Evolutionary conservation across 2,329 filamentous ascomycete genomes (phyloP).

Genomic region (Ceratocystis variospora): DNA sequence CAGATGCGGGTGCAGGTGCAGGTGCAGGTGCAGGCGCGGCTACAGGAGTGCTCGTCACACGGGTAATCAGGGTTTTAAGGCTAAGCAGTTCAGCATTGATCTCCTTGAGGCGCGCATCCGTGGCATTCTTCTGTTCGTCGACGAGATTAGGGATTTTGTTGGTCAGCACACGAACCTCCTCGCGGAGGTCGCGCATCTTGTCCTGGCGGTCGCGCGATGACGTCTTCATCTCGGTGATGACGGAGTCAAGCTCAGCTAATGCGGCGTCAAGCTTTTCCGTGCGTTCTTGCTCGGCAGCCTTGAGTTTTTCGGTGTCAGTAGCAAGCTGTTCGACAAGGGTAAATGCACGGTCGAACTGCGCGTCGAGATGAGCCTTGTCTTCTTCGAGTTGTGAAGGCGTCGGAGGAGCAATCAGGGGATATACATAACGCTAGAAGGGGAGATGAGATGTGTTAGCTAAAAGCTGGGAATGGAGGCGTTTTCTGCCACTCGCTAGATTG

Average conservation of each 20-base stretch:
- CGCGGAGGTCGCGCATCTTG: conserved; percentile 70
- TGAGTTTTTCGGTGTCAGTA: conserved; percentile 78
- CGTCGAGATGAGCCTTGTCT: conserved; percentile 85
- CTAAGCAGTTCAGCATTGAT: conserved; percentile 80
- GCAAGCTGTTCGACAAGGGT: conserved; percentile 79
- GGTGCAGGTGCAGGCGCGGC: conserved; percentile 22
- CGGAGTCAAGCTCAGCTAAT: conserved; percentile 68
- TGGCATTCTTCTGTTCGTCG: conserved; percentile 71
- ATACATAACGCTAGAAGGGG: conserved; percentile 62
- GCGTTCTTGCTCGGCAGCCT: conserved; percentile 70
- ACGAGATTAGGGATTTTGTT: conserved; percentile 80
- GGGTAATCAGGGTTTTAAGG: conserved; percentile 69
- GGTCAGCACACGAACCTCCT: conserved; percentile 72
- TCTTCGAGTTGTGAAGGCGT: conserved; percentile 87
- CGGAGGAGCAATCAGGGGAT: conserved; percentile 80
- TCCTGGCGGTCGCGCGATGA: conserved; percentile 72
- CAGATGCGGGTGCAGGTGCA: neutral
- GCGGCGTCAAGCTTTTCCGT: conserved; percentile 72
- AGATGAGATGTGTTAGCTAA: conserved; percentile 5
- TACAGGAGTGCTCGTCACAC: conserved; percentile 34
- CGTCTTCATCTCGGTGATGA: conserved; percentile 68
- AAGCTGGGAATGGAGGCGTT: neutral
- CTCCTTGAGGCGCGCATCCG: conserved; percentile 69
- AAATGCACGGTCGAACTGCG: conserved; percentile 86
- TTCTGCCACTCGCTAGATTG: neutral